phyloP scores from a whole-genome alignment of 2,329 filamentous ascomycete species.

The Fusarium multiceps region DNA sequence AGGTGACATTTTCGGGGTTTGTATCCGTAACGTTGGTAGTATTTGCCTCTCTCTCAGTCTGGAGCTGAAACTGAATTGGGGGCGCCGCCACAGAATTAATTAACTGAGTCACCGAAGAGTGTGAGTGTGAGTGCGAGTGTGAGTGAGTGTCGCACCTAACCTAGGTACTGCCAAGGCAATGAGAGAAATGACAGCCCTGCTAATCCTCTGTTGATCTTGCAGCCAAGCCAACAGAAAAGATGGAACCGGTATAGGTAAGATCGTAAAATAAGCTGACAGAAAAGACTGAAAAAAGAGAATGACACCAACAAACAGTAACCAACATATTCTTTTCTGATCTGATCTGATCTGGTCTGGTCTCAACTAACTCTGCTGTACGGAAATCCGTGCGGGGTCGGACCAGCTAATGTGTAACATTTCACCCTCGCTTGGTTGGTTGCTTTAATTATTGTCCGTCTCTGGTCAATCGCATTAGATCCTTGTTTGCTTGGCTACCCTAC shows the following conservation, averaged over 20 bases:
- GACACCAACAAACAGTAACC: not conserved
- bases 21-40: not conserved
- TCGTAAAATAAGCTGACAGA: not conserved
- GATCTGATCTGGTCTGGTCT: not conserved
- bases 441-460: not conserved
- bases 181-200: not conserved
- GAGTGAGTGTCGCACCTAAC: not conserved
- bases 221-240: not conserved
- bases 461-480: not conserved
- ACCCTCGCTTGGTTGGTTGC: not conserved
- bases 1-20: not conserved
- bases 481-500: not conserved
- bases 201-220: not conserved
- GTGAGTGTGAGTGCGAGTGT: not conserved
- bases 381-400: not conserved
- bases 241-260: not conserved
- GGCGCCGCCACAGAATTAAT: not conserved
- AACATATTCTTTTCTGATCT: not conserved
- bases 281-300: not conserved
- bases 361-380: not conserved
- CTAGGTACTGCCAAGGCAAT: not conserved
- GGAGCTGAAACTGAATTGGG: slow-evolving; percentile 1
- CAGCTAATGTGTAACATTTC: not conserved
- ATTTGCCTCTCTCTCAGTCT: not conserved
- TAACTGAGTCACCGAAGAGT: not conserved